Percentiles rank a stretch among this genome's conserved stretches.
These are phyloP conservation scores for Circinella umbellata DNA, from an alignment of 371 early-diverging fungal species.

Conservation along the genomic window DNA sequence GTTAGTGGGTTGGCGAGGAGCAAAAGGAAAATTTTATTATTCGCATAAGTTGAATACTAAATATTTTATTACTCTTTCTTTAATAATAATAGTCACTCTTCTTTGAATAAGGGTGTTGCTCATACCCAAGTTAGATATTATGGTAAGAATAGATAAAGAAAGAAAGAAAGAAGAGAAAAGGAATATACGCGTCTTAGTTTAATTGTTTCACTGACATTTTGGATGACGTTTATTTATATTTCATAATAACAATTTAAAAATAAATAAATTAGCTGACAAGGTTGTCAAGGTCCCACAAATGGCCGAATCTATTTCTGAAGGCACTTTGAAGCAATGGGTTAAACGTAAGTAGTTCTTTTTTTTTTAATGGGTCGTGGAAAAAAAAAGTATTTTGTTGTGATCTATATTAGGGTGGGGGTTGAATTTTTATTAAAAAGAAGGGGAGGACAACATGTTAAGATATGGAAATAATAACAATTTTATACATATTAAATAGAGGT, in stretches of 20 bases:
- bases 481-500: constrained; percentile 65
- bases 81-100: constrained; percentile 9
- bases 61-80: neutral
- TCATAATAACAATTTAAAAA: too few relatives aligned
- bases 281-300: constrained; percentile 93
- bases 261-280: constrained; percentile 60
- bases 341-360: constrained; percentile 73
- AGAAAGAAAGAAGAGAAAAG: too few relatives aligned
- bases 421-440: neutral
- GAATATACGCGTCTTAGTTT: neutral
- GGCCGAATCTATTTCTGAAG: constrained; percentile 98
- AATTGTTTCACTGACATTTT: neutral
- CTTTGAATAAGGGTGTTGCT: constrained; percentile 18
- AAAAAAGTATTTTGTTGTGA: too few relatives aligned
- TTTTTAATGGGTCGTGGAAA: neutral
- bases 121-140: constrained; percentile 47
- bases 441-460: neutral
- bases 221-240: neutral
- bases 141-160: constrained; percentile 26
- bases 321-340: constrained; percentile 93
- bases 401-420: too few relatives aligned
- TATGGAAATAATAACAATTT: neutral
- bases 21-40: too few relatives aligned
- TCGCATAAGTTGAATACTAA: too few relatives aligned
- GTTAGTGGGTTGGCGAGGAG: too few relatives aligned